These are phyloP conservation scores for Boletales sp. DNA, from an alignment of 768 basidiomycete species.

Conservation along the genomic window DNA sequence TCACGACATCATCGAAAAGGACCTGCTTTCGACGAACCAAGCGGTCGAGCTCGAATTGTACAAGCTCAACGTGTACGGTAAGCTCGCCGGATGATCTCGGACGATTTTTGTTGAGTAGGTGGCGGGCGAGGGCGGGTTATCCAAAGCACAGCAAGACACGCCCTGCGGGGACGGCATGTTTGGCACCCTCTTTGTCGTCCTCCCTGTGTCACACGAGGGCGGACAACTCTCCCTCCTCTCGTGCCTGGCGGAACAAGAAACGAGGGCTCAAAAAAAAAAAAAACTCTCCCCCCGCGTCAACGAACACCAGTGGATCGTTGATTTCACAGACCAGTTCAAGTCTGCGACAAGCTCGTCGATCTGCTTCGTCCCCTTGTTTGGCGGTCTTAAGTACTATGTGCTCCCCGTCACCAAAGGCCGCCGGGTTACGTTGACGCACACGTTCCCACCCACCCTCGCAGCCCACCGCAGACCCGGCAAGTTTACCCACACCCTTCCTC, in stretches of 20 bases:
- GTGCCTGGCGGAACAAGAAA: too few species aligned
- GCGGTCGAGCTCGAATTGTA: conserved; percentile 35
- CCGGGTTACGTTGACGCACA: conserved; percentile 42
- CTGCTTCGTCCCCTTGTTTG: conserved; percentile 39
- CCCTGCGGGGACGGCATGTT: conserved; percentile 37
- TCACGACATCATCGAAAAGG: conserved; percentile 16
- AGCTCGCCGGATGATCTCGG: too few species aligned
- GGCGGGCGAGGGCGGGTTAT: conserved; percentile 34
- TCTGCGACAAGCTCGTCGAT: conserved; percentile 7
- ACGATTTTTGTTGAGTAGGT: too few species aligned
- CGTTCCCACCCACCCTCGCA: too few species aligned
- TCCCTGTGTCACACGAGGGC: too few species aligned
- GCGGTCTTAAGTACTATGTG: conserved; percentile 46
- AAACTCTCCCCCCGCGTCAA: conserved; percentile 34
- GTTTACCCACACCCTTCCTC: too few species aligned
- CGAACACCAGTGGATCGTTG: conserved; percentile 35
- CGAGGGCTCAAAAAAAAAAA: too few species aligned
- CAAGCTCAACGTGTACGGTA: conserved; percentile 48
- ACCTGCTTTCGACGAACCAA: conserved; percentile 16
- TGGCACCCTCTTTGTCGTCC: conserved; percentile 45
- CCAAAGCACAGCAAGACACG: conserved; percentile 28
- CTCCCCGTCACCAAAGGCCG: conserved; percentile 36
- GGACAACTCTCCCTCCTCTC: conserved; percentile 22
- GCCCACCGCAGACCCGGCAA: too few species aligned
- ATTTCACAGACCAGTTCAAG: conserved; percentile 27